These are phyloP conservation scores for Mortierella sp. DNA, from an alignment of 371 early-diverging fungal genomes.

Conservation along the genomic window DNA sequence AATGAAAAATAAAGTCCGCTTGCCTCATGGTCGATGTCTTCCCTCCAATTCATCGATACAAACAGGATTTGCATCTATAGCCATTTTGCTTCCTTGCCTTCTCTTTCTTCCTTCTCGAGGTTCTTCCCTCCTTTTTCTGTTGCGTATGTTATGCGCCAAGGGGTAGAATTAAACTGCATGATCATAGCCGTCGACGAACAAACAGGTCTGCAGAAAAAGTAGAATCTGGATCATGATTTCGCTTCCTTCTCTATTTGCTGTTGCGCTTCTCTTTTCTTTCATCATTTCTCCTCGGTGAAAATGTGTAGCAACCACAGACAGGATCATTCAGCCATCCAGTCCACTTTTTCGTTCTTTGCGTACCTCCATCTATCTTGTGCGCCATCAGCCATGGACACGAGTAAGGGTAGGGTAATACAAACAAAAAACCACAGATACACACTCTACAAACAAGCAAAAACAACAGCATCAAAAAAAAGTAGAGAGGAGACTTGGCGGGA, in stretches of 20 bases:
- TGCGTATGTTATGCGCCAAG: neutral
- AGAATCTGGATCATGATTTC: neutral
- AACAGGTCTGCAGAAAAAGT: neutral
- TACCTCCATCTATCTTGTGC: neutral
- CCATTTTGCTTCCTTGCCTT: neutral
- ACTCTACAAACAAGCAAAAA: neutral
- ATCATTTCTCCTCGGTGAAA: neutral
- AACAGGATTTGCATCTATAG: neutral
- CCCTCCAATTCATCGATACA: conserved; percentile 3
- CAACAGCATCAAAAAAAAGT: neutral
- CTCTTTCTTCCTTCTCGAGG: neutral
- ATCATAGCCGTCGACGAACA: no score
- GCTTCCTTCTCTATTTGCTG: no score
- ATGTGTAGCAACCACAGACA: neutral
- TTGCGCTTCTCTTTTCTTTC: neutral
- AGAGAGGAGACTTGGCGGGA: neutral
- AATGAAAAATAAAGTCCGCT: neutral
- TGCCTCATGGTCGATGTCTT: neutral
- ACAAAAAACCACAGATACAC: neutral
- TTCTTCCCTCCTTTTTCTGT: neutral
- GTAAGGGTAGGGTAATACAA: neutral
- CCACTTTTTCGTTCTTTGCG: neutral
- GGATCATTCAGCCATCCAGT: neutral
- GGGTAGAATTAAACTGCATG: neutral
- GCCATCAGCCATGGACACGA: neutral